These are phyloP conservation scores for Nothophaeocryptopus gaeumannii DNA, from an alignment of 2,329 filamentous ascomycete genomes.

Conservation along the genomic window DNA sequence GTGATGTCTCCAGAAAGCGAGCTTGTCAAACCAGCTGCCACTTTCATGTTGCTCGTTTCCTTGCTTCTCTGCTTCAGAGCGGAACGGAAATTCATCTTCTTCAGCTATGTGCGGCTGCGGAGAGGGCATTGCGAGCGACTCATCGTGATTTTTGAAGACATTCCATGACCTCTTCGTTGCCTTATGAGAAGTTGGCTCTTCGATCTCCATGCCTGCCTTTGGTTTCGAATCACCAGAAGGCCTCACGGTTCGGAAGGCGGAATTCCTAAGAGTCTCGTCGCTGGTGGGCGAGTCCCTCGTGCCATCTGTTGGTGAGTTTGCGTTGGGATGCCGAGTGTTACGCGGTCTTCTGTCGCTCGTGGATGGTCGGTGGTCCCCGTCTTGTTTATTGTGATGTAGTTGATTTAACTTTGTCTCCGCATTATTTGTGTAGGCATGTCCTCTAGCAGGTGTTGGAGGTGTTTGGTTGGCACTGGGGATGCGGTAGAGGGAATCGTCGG, in stretches of 20 bases:
- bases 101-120: slow-evolving; percentile 41
- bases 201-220: slow-evolving; percentile 24
- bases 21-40: slow-evolving; percentile 31
- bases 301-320: slow-evolving; percentile 7
- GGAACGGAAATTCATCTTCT: slow-evolving; percentile 32
- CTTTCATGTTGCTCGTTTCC: slow-evolving; percentile 6
- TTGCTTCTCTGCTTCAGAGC: slow-evolving; percentile 11
- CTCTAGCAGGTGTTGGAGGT: background rate
- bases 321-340: slow-evolving; percentile 12
- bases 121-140: slow-evolving; percentile 40
- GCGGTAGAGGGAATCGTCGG: slow-evolving; percentile 26
- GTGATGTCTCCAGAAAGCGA: slow-evolving; percentile 32
- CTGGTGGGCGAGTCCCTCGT: slow-evolving; percentile 13
- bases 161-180: slow-evolving; percentile 15
- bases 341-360: slow-evolving; percentile 11
- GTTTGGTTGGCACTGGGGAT: slow-evolving; percentile 4
- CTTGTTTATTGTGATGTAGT: slow-evolving; percentile 4
- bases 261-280: slow-evolving; percentile 16
- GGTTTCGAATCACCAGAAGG: slow-evolving; percentile 27
- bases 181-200: slow-evolving; percentile 30
- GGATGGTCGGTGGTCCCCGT: background rate
- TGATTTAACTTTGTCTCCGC: background rate
- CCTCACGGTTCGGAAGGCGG: slow-evolving; percentile 16
- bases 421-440: background rate
- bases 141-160: slow-evolving; percentile 37